Base-by-base conservation (phyloP, 2,329 filamentous ascomycete genomes). In the Dothideomycetes sp. region DNA sequence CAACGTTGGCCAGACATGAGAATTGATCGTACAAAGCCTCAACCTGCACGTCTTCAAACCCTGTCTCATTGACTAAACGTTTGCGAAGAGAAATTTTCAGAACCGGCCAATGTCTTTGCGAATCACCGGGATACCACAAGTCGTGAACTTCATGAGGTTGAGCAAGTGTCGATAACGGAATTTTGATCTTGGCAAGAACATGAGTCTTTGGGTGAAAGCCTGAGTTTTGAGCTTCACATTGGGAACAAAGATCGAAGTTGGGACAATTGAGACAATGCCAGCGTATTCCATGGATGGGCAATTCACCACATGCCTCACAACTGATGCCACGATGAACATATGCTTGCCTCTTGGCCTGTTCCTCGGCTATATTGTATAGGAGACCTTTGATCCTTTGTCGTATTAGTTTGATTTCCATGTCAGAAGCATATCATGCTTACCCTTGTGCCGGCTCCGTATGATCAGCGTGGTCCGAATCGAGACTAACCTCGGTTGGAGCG, bases 1-100 rank as follows among this genome's bases (percentile, higher is more conserved):
- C 80, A 5, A 80, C 81, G 50, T 84, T 89, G 29, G 89, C 89
- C 62, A 95, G 80, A 58, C 88, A 95, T 4, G 84, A 88, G 74
- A 94, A 98, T 56, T 96, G 89, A 55, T 96, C 89, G 81, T 88
- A 96, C 29, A 94, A 76, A 5, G 88, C 89, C 62, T 96, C 89
- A 5, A 98, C 68, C 59, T 94, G 86, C 2, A 86, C 82, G 19
- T 82, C 76, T 55, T 95, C 87, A 52, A 61, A 93, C 8, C 57
- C 59, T 12, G 62, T 62, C 18, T 64, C 55, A 3, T 55, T 48
- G 9, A 59, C 56, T 10, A 80, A 70, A 45, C 78, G 79, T 39
- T 78, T 74, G 39, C 84, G 80, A 25, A 91, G 64, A 2, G 68
- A 60, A 18, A 77, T 72, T 1, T 80, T 76, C n/a, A 96, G 69